A percentile compares a stretch with the other conserved stretches of the same genome.
These are phyloP conservation scores for Petunia axillaris DNA, from an alignment of 257 asterid species.

Conservation along the genomic window DNA sequence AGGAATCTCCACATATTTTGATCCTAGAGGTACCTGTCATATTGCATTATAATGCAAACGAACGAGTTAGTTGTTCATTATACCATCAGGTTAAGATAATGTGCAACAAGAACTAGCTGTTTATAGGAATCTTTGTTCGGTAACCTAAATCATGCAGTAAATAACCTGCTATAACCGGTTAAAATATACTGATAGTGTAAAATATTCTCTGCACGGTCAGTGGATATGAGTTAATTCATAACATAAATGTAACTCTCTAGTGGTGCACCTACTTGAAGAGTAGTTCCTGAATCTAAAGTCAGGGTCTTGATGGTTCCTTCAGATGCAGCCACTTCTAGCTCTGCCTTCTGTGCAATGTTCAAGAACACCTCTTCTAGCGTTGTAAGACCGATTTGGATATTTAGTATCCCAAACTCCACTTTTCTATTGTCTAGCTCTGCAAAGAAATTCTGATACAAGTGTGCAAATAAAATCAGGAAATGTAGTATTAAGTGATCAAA, in stretches of 20 bases:
- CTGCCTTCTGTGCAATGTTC: conserved; percentile 42
- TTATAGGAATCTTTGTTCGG: too few relatives aligned
- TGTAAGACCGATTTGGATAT: conserved; percentile 40
- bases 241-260: not conserved
- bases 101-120: too few relatives aligned
- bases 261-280: conserved; percentile 31
- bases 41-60: not conserved
- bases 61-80: not conserved
- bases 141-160: not conserved
- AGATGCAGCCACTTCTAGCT: conserved; percentile 32
- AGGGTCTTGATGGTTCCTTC: conserved; percentile 24
- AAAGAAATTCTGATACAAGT: conserved; percentile 38
- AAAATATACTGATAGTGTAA: not conserved
- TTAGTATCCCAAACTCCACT: conserved; percentile 37
- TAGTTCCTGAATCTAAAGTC: conserved; percentile 38
- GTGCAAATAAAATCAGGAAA: not conserved
- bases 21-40: conserved; percentile 37
- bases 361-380: conserved; percentile 50
- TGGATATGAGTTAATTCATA: not conserved
- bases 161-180: not conserved
- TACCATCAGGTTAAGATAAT: too few relatives aligned
- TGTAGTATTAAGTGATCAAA: not conserved
- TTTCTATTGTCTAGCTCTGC: conserved; percentile 35
- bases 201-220: not conserved
- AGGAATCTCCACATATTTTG: conserved; percentile 35